Percentiles rank a stretch among this genome's conserved stretches.
Conservation (phyloP, 257 asterid genomes). For the Petrea volubilis region DNA sequence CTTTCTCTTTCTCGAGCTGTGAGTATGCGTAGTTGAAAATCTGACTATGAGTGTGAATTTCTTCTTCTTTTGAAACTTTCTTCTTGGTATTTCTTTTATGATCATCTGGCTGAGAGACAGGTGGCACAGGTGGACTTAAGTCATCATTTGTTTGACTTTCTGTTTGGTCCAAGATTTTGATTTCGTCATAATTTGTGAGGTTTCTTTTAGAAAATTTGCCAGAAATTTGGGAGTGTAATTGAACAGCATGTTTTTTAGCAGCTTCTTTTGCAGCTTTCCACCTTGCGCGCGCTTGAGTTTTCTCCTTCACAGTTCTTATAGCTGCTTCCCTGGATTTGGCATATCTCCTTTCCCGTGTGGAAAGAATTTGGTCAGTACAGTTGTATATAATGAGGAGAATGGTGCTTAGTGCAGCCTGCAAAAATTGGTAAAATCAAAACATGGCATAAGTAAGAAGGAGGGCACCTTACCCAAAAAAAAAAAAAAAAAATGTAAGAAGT, state of each 20-base stretch:
- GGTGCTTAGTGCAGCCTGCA: slow-evolving; percentile 83
- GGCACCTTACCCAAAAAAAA: too few relatives aligned
- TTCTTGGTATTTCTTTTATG: slow-evolving; percentile 26
- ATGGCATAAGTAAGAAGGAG: slow-evolving; percentile 4
- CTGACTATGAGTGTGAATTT: slow-evolving; percentile 53
- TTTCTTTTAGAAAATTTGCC: slow-evolving; percentile 60
- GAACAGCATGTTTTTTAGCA: slow-evolving; percentile 72
- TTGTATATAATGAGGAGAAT: slow-evolving; percentile 79
- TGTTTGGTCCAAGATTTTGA: slow-evolving; percentile 32
- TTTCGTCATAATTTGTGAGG: slow-evolving; percentile 37
- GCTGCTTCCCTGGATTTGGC: slow-evolving; percentile 96
- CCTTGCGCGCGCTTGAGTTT: slow-evolving; percentile 74
- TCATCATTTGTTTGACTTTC: slow-evolving; percentile 31
- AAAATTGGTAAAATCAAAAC: slow-evolving; percentile 4
- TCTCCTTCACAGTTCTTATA: slow-evolving; percentile 75
- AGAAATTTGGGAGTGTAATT: slow-evolving; percentile 71
- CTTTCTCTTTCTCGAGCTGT: slow-evolving; percentile 63
- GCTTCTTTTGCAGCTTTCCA: slow-evolving; percentile 94
- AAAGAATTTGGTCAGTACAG: slow-evolving; percentile 85
- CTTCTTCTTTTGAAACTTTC: slow-evolving; percentile 40
- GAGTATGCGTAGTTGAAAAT: slow-evolving; percentile 64
- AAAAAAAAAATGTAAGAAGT: too few relatives aligned
- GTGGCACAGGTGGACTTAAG: slow-evolving; percentile 6
- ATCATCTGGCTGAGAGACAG: slow-evolving; percentile 19
- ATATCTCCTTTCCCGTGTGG: slow-evolving; percentile 80